These are phyloP conservation scores for Stephania japonica DNA, from an alignment of 164 flowering plant species.

Conservation along the genomic window DNA sequence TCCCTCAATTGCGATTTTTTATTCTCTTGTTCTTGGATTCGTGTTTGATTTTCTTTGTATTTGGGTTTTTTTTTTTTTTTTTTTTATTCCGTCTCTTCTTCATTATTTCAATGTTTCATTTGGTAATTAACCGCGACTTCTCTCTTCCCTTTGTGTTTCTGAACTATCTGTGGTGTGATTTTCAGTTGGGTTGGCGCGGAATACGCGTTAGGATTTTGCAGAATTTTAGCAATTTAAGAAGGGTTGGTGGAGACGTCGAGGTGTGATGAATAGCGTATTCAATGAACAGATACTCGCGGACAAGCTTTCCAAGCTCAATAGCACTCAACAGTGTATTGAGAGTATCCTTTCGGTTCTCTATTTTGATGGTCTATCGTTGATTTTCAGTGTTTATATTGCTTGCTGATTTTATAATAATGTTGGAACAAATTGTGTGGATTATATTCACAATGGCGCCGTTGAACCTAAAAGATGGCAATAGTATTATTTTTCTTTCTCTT, in stretches of 20 bases:
- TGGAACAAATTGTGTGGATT: neutral
- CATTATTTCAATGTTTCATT: neutral
- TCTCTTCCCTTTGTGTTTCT: neutral
- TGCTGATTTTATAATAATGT: neutral
- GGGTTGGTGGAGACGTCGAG: slow-evolving; percentile 1
- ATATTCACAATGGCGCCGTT: neutral
- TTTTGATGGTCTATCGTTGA: neutral
- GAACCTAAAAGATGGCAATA: neutral
- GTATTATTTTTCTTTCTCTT: neutral
- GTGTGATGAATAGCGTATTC: slow-evolving; percentile 85
- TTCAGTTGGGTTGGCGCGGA: neutral
- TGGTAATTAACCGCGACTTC: neutral
- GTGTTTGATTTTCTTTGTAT: neutral
- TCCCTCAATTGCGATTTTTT: neutral
- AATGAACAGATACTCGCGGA: slow-evolving; percentile 84
- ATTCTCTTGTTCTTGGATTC: neutral
- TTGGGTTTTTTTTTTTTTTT: neutral
- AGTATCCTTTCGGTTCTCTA: slow-evolving; percentile 56
- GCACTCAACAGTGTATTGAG: slow-evolving; percentile 93
- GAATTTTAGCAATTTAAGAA: neutral
- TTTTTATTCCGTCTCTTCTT: neutral
- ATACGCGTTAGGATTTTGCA: neutral
- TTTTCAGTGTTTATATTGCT: neutral
- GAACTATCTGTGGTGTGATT: neutral
- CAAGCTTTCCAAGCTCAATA: slow-evolving; percentile 93